Conservation (phyloP, 192 early-diverging fungal species). For the Podila epicladia region DNA sequence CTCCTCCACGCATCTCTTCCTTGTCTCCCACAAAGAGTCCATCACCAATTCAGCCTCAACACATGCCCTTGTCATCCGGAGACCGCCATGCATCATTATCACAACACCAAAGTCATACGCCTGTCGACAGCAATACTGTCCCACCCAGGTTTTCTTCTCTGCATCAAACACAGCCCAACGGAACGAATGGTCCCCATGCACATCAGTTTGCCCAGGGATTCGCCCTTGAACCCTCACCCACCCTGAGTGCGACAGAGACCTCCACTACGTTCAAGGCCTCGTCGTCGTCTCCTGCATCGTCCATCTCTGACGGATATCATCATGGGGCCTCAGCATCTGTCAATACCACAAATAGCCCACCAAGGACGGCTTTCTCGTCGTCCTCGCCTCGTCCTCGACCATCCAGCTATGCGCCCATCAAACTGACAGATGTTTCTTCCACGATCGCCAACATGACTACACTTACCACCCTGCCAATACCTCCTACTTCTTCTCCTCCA, state of each 20-base stretch:
- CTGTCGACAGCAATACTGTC: conserved; percentile 5
- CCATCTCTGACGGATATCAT: conserved; percentile 14
- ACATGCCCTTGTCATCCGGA: not conserved
- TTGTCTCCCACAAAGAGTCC: conserved; percentile 1
- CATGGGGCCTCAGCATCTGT: conserved; percentile 18
- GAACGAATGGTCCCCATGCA: not conserved
- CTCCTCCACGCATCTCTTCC: conserved; percentile 9
- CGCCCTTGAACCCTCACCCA: conserved; percentile 24
- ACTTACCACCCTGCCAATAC: conserved; percentile 37
- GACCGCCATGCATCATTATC: too few relatives aligned
- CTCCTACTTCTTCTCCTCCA: conserved; percentile 7
- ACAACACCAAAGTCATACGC: not conserved
- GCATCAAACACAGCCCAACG: not conserved
- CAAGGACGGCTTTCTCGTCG: conserved; percentile 5
- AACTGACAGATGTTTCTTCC: conserved; percentile 32
- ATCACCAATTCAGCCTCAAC: not conserved
- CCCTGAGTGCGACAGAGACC: conserved; percentile 29
- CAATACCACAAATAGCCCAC: conserved; percentile 13
- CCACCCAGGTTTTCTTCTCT: not conserved
- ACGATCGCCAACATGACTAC: conserved; percentile 42
- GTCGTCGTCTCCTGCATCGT: conserved; percentile 35
- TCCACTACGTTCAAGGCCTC: conserved; percentile 9
- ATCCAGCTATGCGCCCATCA: conserved; percentile 47
- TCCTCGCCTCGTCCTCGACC: conserved; percentile 28
- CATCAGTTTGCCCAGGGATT: conserved; percentile 8